Percentiles rank a stretch among this genome's conserved stretches.
phyloP scores from a whole-genome alignment of 179 eudicot genomes.

The Spinacia oleracea region DNA sequence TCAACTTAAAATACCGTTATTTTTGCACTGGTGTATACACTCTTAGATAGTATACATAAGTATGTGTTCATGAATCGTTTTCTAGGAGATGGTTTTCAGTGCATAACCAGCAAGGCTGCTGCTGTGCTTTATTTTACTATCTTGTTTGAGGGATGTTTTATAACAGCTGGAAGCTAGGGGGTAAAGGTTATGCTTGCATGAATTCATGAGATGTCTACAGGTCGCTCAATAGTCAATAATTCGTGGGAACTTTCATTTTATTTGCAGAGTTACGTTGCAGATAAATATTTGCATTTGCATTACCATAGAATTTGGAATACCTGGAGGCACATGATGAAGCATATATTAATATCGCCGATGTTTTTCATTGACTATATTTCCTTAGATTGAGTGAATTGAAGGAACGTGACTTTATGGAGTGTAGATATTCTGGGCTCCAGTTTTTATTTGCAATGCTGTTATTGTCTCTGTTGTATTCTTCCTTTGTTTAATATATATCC shows the following conservation, averaged over 20 bases:
- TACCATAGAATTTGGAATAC: not conserved
- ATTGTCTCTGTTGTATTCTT: not conserved
- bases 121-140: not conserved
- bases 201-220: not conserved
- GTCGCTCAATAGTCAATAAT: not conserved
- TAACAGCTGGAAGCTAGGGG: not conserved
- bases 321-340: not conserved
- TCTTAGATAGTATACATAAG: not conserved
- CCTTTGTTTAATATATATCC: too few species aligned
- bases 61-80: not conserved
- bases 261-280: not conserved
- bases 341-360: not conserved
- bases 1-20: not conserved
- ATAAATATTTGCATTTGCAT: not conserved
- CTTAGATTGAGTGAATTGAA: not conserved
- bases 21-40: not conserved
- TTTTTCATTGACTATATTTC: not conserved
- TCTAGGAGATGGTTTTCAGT: not conserved
- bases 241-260: not conserved
- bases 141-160: not conserved
- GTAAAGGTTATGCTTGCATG: not conserved
- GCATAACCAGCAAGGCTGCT: not conserved
- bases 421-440: not conserved
- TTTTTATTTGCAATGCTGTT: not conserved
- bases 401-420: not conserved